Evolutionary conservation across 176 grass and related monocot species (phyloP).

Genomic region (Triticum aestivum): DNA sequence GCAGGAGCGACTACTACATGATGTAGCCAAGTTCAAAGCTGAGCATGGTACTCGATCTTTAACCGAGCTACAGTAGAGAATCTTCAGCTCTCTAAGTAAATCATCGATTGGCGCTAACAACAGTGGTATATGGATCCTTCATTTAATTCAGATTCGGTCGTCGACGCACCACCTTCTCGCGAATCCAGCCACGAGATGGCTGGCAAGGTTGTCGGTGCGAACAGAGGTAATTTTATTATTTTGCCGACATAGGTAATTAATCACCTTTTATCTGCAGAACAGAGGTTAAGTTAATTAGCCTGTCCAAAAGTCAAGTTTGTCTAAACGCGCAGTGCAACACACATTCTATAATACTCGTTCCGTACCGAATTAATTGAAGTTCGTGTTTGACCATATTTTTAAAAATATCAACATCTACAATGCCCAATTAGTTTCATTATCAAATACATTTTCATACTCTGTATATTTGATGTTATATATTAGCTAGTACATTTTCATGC

Average conservation of each 20-base stretch:
- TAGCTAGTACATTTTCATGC: no score
- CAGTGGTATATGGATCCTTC: not conserved
- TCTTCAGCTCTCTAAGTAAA: not conserved
- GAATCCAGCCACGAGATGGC: not conserved
- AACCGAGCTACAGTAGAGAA: not conserved
- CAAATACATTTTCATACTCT: no score
- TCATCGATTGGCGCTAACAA: not conserved
- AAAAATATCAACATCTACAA: no score
- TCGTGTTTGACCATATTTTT: not conserved
- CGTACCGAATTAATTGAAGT: not conserved
- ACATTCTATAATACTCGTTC: not conserved
- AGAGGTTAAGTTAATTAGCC: not conserved
- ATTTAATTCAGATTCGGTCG: conserved; percentile 17
- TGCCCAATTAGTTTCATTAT: no score
- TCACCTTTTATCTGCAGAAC: not conserved
- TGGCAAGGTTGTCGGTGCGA: not conserved
- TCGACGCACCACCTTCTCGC: not conserved
- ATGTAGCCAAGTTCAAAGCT: not conserved
- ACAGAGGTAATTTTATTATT: not conserved
- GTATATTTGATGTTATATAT: no score
- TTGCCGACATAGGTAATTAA: not conserved
- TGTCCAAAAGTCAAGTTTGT: not conserved
- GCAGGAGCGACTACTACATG: not conserved
- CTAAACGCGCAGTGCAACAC: not conserved
- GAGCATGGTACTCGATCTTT: not conserved